These are phyloP conservation scores for Cardiospermum halicacabum DNA, from an alignment of 345 rosid genomes.

Conservation along the genomic window DNA sequence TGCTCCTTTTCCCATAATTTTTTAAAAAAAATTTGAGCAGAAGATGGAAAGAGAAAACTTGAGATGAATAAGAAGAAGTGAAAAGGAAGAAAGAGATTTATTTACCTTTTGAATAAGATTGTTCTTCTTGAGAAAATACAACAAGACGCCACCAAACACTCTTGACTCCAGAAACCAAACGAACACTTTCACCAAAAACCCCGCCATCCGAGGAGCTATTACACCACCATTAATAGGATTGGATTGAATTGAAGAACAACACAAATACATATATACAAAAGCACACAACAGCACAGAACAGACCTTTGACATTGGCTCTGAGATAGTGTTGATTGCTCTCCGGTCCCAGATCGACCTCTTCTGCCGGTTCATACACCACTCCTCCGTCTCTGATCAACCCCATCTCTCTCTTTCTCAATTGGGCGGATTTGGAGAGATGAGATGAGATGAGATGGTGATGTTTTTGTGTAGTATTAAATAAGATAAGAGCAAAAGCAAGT, in stretches of 20 bases:
- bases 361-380: constrained; percentile 40
- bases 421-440: too few relatives aligned
- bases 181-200: constrained; percentile 51
- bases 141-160: constrained; percentile 38
- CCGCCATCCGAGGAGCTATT: constrained; percentile 73
- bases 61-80: background rate
- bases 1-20: too few relatives aligned
- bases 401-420: constrained; percentile 17
- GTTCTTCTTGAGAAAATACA: constrained; percentile 46
- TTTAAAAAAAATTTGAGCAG: background rate
- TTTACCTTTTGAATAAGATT: constrained; percentile 63
- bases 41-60: background rate
- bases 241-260: too few relatives aligned
- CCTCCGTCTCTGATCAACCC: constrained; percentile 38
- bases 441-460: too few relatives aligned
- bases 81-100: too few relatives aligned
- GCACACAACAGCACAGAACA: background rate
- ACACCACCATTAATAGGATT: too few relatives aligned
- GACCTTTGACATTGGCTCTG: constrained; percentile 65
- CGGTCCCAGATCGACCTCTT: constrained; percentile 41
- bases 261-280: too few relatives aligned
- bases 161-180: constrained; percentile 56
- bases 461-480: too few relatives aligned
- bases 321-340: constrained; percentile 36
- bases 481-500: too few relatives aligned